Conservation (phyloP, 1,284 basidiomycete species). For the Leccinum variabile region DNA sequence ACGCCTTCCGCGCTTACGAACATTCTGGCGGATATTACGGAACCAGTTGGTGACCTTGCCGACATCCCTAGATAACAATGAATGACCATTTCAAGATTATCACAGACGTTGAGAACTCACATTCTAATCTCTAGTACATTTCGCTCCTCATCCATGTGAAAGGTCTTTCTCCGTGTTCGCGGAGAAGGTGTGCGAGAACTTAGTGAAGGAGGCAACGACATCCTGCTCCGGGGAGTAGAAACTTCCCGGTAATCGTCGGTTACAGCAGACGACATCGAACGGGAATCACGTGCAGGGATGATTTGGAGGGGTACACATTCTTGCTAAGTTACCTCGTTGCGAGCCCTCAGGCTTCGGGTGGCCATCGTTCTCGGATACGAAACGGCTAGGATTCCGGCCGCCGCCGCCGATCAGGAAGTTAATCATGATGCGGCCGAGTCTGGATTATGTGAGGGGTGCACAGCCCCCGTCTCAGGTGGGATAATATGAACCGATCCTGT, state of each 20-base stretch:
- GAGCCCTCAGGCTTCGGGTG: slow-evolving; percentile 27
- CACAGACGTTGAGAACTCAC: slow-evolving; percentile 39
- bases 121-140: slow-evolving; percentile 71
- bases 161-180: slow-evolving; percentile 42
- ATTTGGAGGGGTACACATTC: slow-evolving; percentile 41
- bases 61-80: slow-evolving; percentile 56
- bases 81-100: slow-evolving; percentile 1
- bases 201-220: slow-evolving; percentile 34
- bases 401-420: slow-evolving; percentile 22
- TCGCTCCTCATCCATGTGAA: slow-evolving; percentile 57
- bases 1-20: slow-evolving; percentile 60
- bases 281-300: slow-evolving; percentile 23
- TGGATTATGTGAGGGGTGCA: slow-evolving; percentile 31
- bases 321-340: slow-evolving; percentile 24
- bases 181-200: slow-evolving; percentile 34
- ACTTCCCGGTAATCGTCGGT: slow-evolving; percentile 32
- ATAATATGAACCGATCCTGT: slow-evolving; percentile 16
- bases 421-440: slow-evolving; percentile 24
- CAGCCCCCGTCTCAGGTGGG: slow-evolving; percentile 35
- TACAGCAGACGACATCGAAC: slow-evolving; percentile 21
- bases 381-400: slow-evolving; percentile 29
- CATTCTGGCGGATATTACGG: slow-evolving; percentile 73
- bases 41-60: slow-evolving; percentile 87
- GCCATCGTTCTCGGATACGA: slow-evolving; percentile 39
- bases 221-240: slow-evolving; percentile 26